Conservation (phyloP, 345 rosid genomes). For the Eucalyptus erythrocorys region DNA sequence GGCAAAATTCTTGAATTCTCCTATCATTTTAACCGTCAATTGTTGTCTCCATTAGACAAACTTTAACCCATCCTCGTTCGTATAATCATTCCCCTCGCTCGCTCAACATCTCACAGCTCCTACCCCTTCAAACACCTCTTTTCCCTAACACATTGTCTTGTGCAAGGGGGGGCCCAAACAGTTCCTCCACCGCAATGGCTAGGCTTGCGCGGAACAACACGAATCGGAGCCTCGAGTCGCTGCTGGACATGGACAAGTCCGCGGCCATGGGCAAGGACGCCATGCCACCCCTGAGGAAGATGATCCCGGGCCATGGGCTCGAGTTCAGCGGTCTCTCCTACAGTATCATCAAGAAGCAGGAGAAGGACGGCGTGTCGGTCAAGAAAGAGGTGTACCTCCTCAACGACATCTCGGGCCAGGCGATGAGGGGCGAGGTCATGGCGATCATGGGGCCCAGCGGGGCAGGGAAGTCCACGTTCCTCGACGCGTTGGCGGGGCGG, state of each 20-base stretch:
- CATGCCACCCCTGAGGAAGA: neutral
- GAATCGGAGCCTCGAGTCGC: slow-evolving; percentile 32
- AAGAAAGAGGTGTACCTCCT: slow-evolving; percentile 52
- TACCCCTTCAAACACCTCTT: neutral
- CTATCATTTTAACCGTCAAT: slow-evolving; percentile 1
- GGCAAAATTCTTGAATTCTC: neutral
- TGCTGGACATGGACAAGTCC: slow-evolving; percentile 30
- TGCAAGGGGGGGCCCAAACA: neutral
- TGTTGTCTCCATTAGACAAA: neutral
- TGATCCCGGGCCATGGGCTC: slow-evolving; percentile 36
- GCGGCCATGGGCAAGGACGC: neutral
- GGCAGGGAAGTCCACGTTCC: slow-evolving; percentile 84
- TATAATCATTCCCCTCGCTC: neutral
- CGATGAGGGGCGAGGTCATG: slow-evolving; percentile 57
- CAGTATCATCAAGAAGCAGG: slow-evolving; percentile 42
- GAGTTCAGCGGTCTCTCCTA: slow-evolving; percentile 50
- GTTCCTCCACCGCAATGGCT: neutral
- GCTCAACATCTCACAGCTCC: neutral
- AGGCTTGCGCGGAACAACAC: neutral
- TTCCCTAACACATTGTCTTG: neutral
- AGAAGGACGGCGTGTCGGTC: slow-evolving; percentile 41
- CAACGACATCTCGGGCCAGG: slow-evolving; percentile 65
- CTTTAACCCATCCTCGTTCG: neutral
- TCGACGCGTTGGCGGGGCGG: slow-evolving; percentile 81
- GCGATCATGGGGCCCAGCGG: slow-evolving; percentile 87